These are phyloP conservation scores for Pythium sp. DNA, from an alignment of 352 stramenopile species.

Conservation along the genomic window DNA sequence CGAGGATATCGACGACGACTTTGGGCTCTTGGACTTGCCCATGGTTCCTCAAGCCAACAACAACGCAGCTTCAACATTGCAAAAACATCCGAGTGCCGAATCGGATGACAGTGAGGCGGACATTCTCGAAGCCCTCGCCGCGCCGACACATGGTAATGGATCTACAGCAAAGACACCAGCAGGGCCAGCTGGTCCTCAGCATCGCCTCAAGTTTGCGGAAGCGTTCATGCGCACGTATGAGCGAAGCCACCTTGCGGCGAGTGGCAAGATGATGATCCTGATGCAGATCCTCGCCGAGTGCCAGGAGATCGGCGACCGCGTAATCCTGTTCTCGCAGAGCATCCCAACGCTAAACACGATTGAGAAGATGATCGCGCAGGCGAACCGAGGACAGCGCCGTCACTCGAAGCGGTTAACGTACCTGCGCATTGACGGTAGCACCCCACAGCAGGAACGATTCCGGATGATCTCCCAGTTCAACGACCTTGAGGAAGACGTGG, in stretches of 20 bases:
- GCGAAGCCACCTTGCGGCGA: conserved; percentile 51
- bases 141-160: not conserved
- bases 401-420: conserved; percentile 51
- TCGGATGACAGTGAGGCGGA: conserved; percentile 42
- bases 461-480: conserved; percentile 83
- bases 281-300: conserved; percentile 76
- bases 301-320: conserved; percentile 70
- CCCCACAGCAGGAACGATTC: conserved; percentile 73
- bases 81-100: conserved; percentile 5
- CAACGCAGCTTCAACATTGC: not conserved
- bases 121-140: conserved; percentile 35
- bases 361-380: conserved; percentile 58
- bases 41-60: conserved; percentile 3
- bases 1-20: conserved; percentile 58
- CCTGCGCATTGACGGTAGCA: conserved; percentile 83
- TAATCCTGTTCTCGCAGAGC: conserved; percentile 90
- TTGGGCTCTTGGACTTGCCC: conserved; percentile 28
- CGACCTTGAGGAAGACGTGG: conserved; percentile 71
- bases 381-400: conserved; percentile 54
- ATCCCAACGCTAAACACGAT: conserved; percentile 85
- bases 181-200: conserved; percentile 8
- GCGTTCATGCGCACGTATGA: conserved; percentile 63
- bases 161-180: not conserved
- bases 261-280: conserved; percentile 86
- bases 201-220: conserved; percentile 73